Evolutionary conservation across 495 filamentous ascomycete species (phyloP).

Genomic region (Xylaria longipes): DNA sequence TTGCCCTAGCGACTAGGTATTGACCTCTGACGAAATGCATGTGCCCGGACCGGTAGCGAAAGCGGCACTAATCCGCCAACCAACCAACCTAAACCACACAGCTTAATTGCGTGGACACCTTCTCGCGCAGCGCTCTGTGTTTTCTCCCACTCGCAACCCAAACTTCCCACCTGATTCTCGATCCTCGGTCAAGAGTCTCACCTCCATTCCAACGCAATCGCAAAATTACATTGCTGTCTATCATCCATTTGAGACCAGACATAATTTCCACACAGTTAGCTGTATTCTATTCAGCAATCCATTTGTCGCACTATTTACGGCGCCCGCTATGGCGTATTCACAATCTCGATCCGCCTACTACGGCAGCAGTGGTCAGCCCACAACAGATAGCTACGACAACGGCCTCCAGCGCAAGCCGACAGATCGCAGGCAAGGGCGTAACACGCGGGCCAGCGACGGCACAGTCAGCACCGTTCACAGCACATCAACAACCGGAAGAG

Average conservation of each 20-base stretch:
- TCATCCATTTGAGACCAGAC: conserved; percentile 19
- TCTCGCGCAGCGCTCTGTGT: conserved; percentile 18
- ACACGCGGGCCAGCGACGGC: conserved; percentile 66
- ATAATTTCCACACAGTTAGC: neutral
- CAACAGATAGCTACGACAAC: conserved; percentile 47
- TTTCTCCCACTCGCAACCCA: conserved; percentile 19
- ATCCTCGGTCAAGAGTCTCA: conserved; percentile 36
- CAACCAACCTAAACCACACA: conserved; percentile 28
- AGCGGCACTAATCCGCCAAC: conserved; percentile 31
- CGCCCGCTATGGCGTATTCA: conserved; percentile 48
- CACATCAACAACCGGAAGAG: conserved; percentile 65
- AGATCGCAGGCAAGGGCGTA: conserved; percentile 49
- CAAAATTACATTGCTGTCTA: neutral
- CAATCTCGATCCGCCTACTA: conserved; percentile 56
- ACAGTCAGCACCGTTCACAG: conserved; percentile 79
- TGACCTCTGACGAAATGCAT: conserved; percentile 45
- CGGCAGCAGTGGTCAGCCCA: conserved; percentile 32
- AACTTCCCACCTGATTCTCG: conserved; percentile 26
- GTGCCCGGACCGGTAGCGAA: conserved; percentile 18
- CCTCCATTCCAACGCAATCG: conserved; percentile 33
- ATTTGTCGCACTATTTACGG: conserved; percentile 19
- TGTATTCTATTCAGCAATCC: conserved; percentile 24
- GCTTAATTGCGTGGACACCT: conserved; percentile 5
- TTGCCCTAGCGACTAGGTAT: conserved; percentile 43
- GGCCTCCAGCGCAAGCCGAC: conserved; percentile 46